These are phyloP conservation scores for Colletotrichum sp. DNA, from an alignment of 2,329 filamentous ascomycete species.

Conservation along the genomic window DNA sequence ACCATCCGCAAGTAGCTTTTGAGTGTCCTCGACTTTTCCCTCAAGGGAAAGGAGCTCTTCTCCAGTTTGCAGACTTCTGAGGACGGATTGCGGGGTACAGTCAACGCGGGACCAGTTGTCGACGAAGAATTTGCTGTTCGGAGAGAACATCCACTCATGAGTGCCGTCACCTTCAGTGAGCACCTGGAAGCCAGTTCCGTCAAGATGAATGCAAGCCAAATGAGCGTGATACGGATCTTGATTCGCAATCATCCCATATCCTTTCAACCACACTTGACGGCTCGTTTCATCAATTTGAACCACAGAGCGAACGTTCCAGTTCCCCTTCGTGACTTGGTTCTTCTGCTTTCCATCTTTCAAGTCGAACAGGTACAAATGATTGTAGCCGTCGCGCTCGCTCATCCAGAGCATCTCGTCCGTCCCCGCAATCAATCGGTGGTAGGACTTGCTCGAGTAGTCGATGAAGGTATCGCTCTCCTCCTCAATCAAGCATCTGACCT, in stretches of 20 bases:
- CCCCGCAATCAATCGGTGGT: not conserved
- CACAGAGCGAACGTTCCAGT: slow-evolving; percentile 23
- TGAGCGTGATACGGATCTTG: slow-evolving; percentile 32
- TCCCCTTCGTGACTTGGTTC: slow-evolving; percentile 29
- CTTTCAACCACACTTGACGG: not conserved
- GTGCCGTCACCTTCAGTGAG: slow-evolving; percentile 32
- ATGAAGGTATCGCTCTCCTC: slow-evolving; percentile 29
- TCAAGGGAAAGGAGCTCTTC: not conserved
- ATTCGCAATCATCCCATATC: slow-evolving; percentile 22
- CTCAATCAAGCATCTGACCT: slow-evolving; percentile 24
- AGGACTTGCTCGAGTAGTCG: slow-evolving; percentile 20
- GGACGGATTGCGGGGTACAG: not conserved
- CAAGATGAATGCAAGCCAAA: slow-evolving; percentile 27
- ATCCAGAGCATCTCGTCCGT: slow-evolving; percentile 30
- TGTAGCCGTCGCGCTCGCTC: slow-evolving; percentile 32
- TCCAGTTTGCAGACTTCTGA: not conserved
- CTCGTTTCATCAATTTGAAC: not conserved
- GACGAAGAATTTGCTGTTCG: not conserved
- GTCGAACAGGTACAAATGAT: slow-evolving; percentile 31
- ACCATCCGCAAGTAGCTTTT: not conserved
- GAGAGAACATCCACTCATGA: slow-evolving; percentile 28
- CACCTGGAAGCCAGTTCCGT: slow-evolving; percentile 28
- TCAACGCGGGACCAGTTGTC: not conserved
- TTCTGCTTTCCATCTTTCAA: slow-evolving; percentile 2
- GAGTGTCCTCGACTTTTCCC: not conserved